Percentiles rank a stretch among this genome's conserved stretches.
phyloP scores from a whole-genome alignment of 2,329 filamentous ascomycete genomes.

The Alternaria gaisen region DNA sequence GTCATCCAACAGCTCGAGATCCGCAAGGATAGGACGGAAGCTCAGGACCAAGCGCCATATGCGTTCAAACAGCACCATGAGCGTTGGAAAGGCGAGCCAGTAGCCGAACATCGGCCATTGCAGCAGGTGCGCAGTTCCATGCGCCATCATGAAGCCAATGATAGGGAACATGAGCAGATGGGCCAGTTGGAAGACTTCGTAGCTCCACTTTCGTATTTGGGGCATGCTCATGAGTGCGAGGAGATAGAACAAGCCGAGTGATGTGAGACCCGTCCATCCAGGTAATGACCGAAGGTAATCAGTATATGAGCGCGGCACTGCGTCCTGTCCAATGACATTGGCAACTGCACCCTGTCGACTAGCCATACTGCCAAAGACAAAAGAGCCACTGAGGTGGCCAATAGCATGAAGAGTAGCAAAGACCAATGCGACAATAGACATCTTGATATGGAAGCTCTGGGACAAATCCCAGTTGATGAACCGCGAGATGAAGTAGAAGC shows the following conservation, averaged over 20 bases:
- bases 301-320: conserved; percentile 56
- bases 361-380: conserved; percentile 60
- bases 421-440: conserved; percentile 60
- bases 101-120: conserved; percentile 67
- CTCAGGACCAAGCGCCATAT: conserved; percentile 57
- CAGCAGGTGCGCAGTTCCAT: conserved; percentile 61
- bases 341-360: conserved; percentile 58
- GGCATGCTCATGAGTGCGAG: conserved; percentile 62
- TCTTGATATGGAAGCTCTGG: conserved; percentile 65
- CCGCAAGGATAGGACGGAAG: conserved; percentile 60
- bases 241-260: conserved; percentile 60
- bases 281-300: conserved; percentile 60
- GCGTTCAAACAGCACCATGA: conserved; percentile 62
- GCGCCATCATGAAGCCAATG: conserved; percentile 64
- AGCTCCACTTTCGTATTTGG: conserved; percentile 60
- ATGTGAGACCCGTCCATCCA: conserved; percentile 61
- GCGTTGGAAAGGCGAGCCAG: conserved; percentile 63
- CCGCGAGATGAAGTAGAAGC: conserved; percentile 62
- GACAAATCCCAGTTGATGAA: conserved; percentile 67
- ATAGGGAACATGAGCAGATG: conserved; percentile 68
- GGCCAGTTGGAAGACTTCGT: conserved; percentile 66
- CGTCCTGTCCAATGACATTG: conserved; percentile 55
- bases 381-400: conserved; percentile 63
- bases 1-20: conserved; percentile 60
- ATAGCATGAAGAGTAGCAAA: conserved; percentile 64